Conservation (phyloP, 2,329 filamentous ascomycete species). For the Trichoderma aggressivum region DNA sequence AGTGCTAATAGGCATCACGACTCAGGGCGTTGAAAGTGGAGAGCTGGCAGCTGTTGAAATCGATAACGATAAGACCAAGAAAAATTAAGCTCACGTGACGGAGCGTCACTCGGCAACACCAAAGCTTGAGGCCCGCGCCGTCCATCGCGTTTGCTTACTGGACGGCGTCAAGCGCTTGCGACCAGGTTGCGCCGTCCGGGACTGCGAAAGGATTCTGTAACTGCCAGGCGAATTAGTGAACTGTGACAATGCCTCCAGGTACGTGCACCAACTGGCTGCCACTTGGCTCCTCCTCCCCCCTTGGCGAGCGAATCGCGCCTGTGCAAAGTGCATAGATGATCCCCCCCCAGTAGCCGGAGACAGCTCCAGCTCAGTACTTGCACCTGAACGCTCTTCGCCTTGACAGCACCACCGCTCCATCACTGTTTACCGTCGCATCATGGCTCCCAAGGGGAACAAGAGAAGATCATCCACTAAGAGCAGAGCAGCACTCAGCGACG, state of each 20-base stretch:
- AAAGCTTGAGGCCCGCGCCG: constrained; percentile 4
- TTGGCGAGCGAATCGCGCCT: neutral
- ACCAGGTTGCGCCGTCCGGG: constrained; percentile 14
- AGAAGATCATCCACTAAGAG: constrained; percentile 22
- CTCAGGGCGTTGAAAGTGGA: neutral
- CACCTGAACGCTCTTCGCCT: neutral
- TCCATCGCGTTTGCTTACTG: constrained; percentile 17
- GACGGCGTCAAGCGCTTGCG: constrained; percentile 9
- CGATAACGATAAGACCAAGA: neutral
- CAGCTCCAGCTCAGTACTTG: neutral
- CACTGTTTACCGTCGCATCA: neutral
- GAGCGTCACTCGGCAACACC: constrained; percentile 9
- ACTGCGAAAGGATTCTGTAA: neutral
- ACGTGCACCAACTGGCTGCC: neutral
- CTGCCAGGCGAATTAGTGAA: neutral
- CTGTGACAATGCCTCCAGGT: constrained; percentile 20
- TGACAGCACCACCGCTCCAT: neutral
- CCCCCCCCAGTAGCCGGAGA: neutral
- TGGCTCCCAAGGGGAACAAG: constrained; percentile 18
- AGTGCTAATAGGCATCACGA: neutral
- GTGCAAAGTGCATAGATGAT: neutral
- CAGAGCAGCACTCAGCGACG: constrained; percentile 37
- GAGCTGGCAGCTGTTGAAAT: neutral
- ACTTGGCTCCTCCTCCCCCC: neutral
- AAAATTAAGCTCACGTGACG: neutral